Base-by-base conservation (phyloP, 768 basidiomycete species). In the Saitozyma podzolica region DNA sequence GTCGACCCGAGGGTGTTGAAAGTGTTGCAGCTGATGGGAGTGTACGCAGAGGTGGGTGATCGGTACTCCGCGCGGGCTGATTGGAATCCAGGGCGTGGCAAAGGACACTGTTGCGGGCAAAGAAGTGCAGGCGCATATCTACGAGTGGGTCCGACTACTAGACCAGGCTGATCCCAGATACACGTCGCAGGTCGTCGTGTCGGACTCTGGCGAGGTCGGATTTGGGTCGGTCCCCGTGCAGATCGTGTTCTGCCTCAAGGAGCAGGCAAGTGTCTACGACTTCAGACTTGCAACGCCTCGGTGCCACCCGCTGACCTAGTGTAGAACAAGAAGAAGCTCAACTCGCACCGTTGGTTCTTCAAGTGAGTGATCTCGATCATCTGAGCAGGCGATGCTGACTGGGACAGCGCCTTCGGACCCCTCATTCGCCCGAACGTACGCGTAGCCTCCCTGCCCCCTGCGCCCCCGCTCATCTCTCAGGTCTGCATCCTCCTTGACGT, bases 101-200 rank as follows among this genome's bases (percentile, higher is more conserved):
- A 93, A 93, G 76, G 90, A 92, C 75, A 87, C 89, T 9, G 87
- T 94, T 40, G 90, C 83, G 19, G 91, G 90, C 49, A 92, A 91
- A 79, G 91, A 92, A 68, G 90, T 92, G 29, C 67, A 71, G 56
- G 92, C 90, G 9, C 90, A 75, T 65, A 85, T 81, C 45, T 65
- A 63, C 65, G 58, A 59, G 42, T 29, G 29, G 29, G 29, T 29
- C 29, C 29, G 29, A 5, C 29, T 29, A 2, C 5, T 29, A 29
- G 29, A 29, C 29, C 29, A 29, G 29, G 29, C 29, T 29, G 29
- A 29, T 29, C 29, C 29, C 29, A 29, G 29, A 29, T 91, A 89
- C 73, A 92, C 91, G 6, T 85, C 89, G 20, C 87, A 84, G 60
- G 89, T 90, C 43, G 81, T 91, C 54, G 90, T 90, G 50, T 87